Evolutionary conservation across 306 rosid genomes (phyloP), one percentile per base, ranked within the genome.

Genomic region (Malus orientalis): DNA sequence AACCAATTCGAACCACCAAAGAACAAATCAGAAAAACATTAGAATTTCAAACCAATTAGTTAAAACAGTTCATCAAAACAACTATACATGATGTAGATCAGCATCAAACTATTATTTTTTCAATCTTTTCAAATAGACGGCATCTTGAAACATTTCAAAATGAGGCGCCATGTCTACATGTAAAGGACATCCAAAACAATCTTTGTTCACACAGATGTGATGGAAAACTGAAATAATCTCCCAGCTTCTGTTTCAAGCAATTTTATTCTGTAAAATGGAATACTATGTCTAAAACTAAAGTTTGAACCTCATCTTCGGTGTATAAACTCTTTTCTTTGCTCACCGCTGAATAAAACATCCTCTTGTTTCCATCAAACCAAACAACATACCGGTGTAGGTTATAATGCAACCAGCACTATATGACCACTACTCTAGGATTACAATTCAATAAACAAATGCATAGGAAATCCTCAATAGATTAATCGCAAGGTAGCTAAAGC

Each of bases 1-100:
- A 62, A 45, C 94, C 96, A 69, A 90, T 89, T 71, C 91, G 72
- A 67, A 87, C 97, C 87, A 84, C 75, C 57, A 53, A 83, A 70
- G 51, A 67, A 42, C 12, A 80, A 16, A 25, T 11, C 36, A 74
- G 65, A 72, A 51, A 71, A 27, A 11, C 47, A 29, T 66, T 47
- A 44, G 36, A 44, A 49, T 33, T 59, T 72, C 44, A 83, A 83
- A 71, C 71, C 32, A 16, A 23, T 6, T 42, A 33, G 67, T 54
- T 51, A 67, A 51, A 74, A 42, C 32, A 25, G 12, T 74, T 75
- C 54, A 49, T 69, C 25, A 27, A 32, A 19, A 62, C 30, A 49
- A 29, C 67, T 12, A 2, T 18, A 40, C 33, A 51, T 22, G 12
- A 71, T 38, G 42, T 40, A 11, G 9, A 32, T 22, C 22, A 7